These are phyloP conservation scores for Starmerella roubikii DNA, from an alignment of 805 yeast species.

Conservation along the genomic window DNA sequence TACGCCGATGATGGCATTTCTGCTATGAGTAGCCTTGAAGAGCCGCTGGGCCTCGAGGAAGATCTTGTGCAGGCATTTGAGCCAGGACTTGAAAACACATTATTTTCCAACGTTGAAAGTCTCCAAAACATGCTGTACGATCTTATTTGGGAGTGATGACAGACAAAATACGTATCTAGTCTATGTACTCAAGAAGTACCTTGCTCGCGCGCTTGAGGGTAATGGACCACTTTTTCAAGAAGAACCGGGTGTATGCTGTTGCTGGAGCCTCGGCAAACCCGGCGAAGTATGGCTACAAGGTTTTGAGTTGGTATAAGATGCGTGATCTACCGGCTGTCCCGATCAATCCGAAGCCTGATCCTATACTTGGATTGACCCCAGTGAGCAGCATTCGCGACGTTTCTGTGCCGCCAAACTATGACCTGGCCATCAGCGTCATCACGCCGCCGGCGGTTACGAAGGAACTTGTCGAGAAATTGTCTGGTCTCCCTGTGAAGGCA, in stretches of 20 bases:
- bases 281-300: constrained; percentile 54
- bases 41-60: constrained; percentile 11
- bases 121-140: constrained; percentile 13
- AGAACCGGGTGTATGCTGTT: constrained; percentile 43
- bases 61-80: background rate
- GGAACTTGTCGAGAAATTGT: constrained; percentile 31
- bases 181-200: too few relatives aligned
- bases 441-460: constrained; percentile 60
- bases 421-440: constrained; percentile 46
- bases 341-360: constrained; percentile 43
- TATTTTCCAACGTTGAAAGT: constrained; percentile 7
- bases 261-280: constrained; percentile 60
- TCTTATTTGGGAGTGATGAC: constrained; percentile 8
- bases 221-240: constrained; percentile 36
- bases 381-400: constrained; percentile 20
- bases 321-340: constrained; percentile 50
- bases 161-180: background rate
- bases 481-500: constrained; percentile 32
- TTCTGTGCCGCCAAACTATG: constrained; percentile 16
- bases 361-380: constrained; percentile 35
- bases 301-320: constrained; percentile 50
- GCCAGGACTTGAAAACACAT: background rate
- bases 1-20: too few relatives aligned
- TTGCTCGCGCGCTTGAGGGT: too few relatives aligned
- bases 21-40: background rate